Evolutionary conservation across 2,329 filamentous ascomycete species (phyloP), one percentile per base, ranked within the genome.

Genomic region (Teratosphaeria zuluensis): DNA sequence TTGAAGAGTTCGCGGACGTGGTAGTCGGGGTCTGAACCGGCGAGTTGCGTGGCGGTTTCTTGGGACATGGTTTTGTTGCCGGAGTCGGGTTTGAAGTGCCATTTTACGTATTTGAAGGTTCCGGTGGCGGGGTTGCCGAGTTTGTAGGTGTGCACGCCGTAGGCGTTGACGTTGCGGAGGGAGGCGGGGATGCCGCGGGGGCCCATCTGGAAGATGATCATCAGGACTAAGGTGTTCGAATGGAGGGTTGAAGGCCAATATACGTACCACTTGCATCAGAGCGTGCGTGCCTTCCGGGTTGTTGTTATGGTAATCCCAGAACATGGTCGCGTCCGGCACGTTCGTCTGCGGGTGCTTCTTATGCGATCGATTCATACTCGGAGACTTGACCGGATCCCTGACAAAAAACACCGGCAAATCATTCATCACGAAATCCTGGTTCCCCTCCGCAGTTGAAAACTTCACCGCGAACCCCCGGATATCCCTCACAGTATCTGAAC

Each of bases 401-500:
- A 28, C 24, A 28, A 28, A 28, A 28, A 28, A 28, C 24, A 28
- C 24, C 2, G 24, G 24, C 2, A 28, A 4, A 4, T 28, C 24
- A 2, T 28, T 28, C 24, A 28, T 28, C 4, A 28, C 24, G 24
- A 28, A 28, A 28, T 28, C 24, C 24, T 28, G 24, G 24, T 28
- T 28, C 24, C 24, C 24, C 24, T 28, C 4, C 24, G 24, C 24
- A 4, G 24, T 28, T 2, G 4, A 28, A 4, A 28, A 28, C 24
- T 28, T 28, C 24, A 81, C 70, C 3, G 75, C 74, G 63, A 73
- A 81, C 2, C 80, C 79, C 57, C 78, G 72, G 56, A 78, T 70
- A 70, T 82, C 78, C 51, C 79, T 70, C 1, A 75, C 73, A 1
- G 75, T 77, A 63, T 81, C 79, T 16, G 76, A 70, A n/a, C 72